Base-by-base conservation (phyloP, 176 grass and related monocot genomes). In the Phoenix dactylifera region DNA sequence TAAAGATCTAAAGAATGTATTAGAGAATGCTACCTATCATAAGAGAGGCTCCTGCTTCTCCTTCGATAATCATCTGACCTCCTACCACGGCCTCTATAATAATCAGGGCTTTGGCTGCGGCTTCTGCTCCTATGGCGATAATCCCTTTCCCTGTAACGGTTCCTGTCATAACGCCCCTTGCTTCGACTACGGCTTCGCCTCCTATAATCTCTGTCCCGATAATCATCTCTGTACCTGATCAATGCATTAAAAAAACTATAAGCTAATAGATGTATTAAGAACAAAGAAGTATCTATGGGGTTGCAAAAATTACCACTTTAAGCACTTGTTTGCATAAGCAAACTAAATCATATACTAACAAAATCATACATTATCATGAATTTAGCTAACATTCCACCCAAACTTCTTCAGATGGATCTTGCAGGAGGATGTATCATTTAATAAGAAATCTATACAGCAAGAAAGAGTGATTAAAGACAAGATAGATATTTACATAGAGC, bases 11-110 rank as follows among this genome's bases (percentile, higher is more conserved):
- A 65, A 68, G 28, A 15, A 49, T 73, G 57, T 24, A 59, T 32
- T 4, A 63, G 49, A 60, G 18, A 15, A 10, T 7, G n/a, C 50
- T 49, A 22, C 55, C 22, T 26, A 26, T 69, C 60, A 63, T 72
- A 58, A 39, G 75, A 70, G 26, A 15, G 39, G 18, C 24, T 65
- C 51, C 58, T 51, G 9, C 56, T 54, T 14, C 57, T 61, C 49
- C 60, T 59, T 44, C 15, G 30, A 52, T 32, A 28, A 58, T 57
- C 64, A 29, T 23, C 18, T 26, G 58, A 85, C 85, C 78, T 88
- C 65, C 69, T 88, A 50, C 50, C 76, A 75, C 72, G 72, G 30
- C 66, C 83, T 62, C 67, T 77, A 54, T 83, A 49, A 54, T 68
- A 71, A 70, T 77, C 80, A 73, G 81, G 49, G 48, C 62, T 64